Evolutionary conservation across 2,329 filamentous ascomycete genomes (phyloP).

Genomic region (Fusarium napiforme): DNA sequence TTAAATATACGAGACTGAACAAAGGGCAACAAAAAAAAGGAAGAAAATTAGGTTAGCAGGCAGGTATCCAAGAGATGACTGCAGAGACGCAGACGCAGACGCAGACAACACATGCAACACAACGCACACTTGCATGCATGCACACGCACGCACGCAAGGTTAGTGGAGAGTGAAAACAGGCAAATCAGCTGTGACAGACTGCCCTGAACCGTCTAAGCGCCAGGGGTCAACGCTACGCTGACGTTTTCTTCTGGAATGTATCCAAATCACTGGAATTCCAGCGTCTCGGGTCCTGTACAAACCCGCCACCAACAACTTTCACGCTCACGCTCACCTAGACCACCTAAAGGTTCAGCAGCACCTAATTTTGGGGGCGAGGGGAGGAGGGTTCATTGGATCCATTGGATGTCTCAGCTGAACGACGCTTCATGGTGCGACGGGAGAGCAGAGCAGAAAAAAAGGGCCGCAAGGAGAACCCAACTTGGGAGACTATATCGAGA

Average conservation of each 20-base stretch:
- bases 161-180: background rate
- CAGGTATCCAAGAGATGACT: background rate
- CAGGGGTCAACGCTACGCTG: background rate
- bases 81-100: background rate
- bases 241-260: conserved; percentile 34
- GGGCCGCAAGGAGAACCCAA: conserved; percentile 16
- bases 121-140: background rate
- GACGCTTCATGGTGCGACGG: conserved; percentile 12
- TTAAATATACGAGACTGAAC: conserved; percentile 13
- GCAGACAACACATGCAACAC: background rate
- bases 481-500: background rate
- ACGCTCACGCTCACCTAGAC: background rate
- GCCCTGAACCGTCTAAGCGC: background rate
- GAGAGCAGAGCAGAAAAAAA: background rate
- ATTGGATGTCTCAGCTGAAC: conserved; percentile 1
- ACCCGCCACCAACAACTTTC: background rate
- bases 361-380: background rate
- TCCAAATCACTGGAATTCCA: conserved; percentile 34
- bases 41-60: background rate
- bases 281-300: background rate
- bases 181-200: background rate
- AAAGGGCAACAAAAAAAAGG: conserved; percentile 6
- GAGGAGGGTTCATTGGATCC: background rate
- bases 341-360: background rate
- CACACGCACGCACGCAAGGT: background rate